phyloP scores from a whole-genome alignment of 2,329 filamentous ascomycete genomes.

The Trichophyton benhamiae region DNA sequence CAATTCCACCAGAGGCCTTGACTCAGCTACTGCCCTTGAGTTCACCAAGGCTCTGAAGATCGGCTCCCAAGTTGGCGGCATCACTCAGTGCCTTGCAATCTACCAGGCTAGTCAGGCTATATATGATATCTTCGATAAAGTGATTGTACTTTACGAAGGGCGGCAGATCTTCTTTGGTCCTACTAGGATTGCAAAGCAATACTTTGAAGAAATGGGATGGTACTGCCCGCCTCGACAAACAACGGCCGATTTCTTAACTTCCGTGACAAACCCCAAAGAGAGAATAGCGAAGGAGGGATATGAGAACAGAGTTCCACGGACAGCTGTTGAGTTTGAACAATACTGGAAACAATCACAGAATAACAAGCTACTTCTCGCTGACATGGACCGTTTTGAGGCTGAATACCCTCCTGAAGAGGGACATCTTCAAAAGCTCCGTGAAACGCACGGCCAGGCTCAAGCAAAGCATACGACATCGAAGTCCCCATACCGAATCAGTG shows the following conservation, averaged over 20 bases:
- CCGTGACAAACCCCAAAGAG: constrained; percentile 53
- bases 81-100: constrained; percentile 45
- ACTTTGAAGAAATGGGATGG: constrained; percentile 59
- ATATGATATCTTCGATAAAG: constrained; percentile 60
- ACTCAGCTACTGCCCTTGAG: constrained; percentile 46
- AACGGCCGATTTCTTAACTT: constrained; percentile 57
- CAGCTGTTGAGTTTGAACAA: constrained; percentile 53
- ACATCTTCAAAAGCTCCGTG: constrained; percentile 21
- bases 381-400: constrained; percentile 24
- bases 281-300: constrained; percentile 45
- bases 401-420: constrained; percentile 24
- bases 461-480: constrained; percentile 28
- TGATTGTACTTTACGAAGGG: constrained; percentile 61
- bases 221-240: constrained; percentile 55
- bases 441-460: constrained; percentile 23
- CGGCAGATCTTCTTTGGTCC: constrained; percentile 66
- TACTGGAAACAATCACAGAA: constrained; percentile 34
- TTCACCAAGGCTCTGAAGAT: constrained; percentile 44
- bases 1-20: constrained; percentile 41
- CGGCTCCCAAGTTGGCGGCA: constrained; percentile 38
- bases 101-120: constrained; percentile 43
- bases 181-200: constrained; percentile 45
- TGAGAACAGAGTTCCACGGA: constrained; percentile 51
- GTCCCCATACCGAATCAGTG: constrained; percentile 65
- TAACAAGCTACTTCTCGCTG: constrained; percentile 21